Conservation (phyloP, 2,329 filamentous ascomycete species). For the Fusarium drepaniforme region DNA sequence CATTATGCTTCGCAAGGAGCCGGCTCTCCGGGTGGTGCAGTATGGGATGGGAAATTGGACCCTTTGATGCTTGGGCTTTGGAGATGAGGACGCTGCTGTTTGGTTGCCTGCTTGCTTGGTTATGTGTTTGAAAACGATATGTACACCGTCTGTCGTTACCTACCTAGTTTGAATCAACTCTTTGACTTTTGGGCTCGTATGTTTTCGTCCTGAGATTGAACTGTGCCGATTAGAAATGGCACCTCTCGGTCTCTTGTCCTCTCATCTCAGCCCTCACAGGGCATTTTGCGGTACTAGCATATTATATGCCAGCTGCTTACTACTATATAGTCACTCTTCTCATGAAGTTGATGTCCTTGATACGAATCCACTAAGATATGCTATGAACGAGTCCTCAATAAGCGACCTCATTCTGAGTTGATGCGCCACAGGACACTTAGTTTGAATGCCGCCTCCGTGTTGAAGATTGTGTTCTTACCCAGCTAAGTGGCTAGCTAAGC, state of each 20-base stretch:
- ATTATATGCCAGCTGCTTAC: not conserved
- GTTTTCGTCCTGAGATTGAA: not conserved
- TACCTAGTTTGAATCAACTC: not conserved
- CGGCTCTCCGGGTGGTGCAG: no score
- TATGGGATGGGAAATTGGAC: no score
- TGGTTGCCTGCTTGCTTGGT: not conserved
- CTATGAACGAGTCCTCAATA: not conserved
- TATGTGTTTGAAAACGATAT: not conserved
- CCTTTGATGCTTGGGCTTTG: not conserved
- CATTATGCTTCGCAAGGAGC: slow-evolving; percentile 6
- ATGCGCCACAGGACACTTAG: not conserved
- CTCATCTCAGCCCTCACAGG: not conserved
- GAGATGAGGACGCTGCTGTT: not conserved
- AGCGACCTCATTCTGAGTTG: not conserved
- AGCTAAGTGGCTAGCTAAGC: no score
- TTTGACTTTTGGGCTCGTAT: not conserved
- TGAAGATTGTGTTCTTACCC: not conserved
- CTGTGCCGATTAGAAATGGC: not conserved
- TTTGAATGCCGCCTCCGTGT: not conserved
- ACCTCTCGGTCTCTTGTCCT: not conserved
- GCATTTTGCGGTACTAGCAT: not conserved
- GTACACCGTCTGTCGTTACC: not conserved
- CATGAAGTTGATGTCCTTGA: not conserved
- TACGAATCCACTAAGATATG: not conserved
- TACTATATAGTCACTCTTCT: not conserved